A percentile compares a stretch with the other conserved stretches of the same genome.
Conservation (phyloP, 1,284 basidiomycete species). For the Ceratobasidium sp. region DNA sequence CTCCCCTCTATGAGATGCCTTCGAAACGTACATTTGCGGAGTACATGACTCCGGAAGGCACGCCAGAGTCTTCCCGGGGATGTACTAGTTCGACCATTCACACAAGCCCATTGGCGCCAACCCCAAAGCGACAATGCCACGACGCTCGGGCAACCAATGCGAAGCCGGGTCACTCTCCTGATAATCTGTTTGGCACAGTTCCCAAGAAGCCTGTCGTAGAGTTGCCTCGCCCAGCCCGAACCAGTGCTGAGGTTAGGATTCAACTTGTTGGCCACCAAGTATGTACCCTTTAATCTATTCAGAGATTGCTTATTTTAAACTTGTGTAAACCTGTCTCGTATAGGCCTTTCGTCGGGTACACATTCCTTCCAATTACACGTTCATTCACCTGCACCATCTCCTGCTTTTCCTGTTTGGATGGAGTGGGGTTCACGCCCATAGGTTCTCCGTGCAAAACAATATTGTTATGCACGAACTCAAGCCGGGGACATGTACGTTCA, state of each 20-base stretch:
- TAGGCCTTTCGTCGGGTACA: slow-evolving; percentile 66
- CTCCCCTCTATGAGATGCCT: slow-evolving; percentile 25
- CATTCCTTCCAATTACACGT: slow-evolving; percentile 71
- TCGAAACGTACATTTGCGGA: slow-evolving; percentile 31
- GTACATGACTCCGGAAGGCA: slow-evolving; percentile 35
- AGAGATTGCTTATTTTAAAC: background rate
- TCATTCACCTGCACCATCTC: slow-evolving; percentile 67
- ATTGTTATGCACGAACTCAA: slow-evolving; percentile 18
- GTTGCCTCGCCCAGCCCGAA: slow-evolving; percentile 26
- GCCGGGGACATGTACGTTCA: slow-evolving; percentile 25
- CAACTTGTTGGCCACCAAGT: slow-evolving; percentile 27
- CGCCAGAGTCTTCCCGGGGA: slow-evolving; percentile 13
- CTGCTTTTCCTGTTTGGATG: slow-evolving; percentile 66
- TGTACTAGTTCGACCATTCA: slow-evolving; percentile 12
- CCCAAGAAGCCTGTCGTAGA: slow-evolving; percentile 26
- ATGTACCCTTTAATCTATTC: background rate
- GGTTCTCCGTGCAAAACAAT: slow-evolving; percentile 33
- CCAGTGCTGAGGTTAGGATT: slow-evolving; percentile 29
- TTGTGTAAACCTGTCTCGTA: background rate
- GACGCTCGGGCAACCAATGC: slow-evolving; percentile 33
- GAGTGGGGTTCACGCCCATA: slow-evolving; percentile 46
- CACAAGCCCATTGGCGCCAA: slow-evolving; percentile 11
- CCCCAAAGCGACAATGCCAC: slow-evolving; percentile 35
- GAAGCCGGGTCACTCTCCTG: slow-evolving; percentile 29
- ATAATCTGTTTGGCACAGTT: slow-evolving; percentile 30